phyloP scores from a whole-genome alignment of 345 rosid genomes.

The Bruguiera parviflora region DNA sequence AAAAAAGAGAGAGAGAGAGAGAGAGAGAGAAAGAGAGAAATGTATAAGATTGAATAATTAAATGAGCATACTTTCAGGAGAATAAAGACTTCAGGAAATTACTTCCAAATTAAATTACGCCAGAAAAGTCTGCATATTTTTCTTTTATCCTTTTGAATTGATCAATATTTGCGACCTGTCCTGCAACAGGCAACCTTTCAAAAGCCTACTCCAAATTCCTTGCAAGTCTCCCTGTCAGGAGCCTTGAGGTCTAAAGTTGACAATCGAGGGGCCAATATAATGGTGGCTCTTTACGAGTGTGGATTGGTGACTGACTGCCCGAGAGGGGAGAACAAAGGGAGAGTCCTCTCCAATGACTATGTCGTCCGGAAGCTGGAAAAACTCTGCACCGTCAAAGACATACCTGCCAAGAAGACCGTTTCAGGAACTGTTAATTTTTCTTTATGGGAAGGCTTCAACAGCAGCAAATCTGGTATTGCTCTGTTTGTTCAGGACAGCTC shows the following conservation, averaged over 20 bases:
- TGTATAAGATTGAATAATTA: too few relatives aligned
- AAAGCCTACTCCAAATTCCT: conserved; percentile 52
- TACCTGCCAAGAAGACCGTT: conserved; percentile 51
- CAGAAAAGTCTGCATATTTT: neutral
- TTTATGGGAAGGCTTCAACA: conserved; percentile 71
- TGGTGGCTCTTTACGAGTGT: conserved; percentile 76
- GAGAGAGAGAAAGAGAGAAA: too few relatives aligned
- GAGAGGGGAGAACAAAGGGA: conserved; percentile 74
- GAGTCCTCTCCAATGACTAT: conserved; percentile 63
- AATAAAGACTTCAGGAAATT: too few relatives aligned
- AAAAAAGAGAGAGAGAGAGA: too few relatives aligned
- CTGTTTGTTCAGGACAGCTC: conserved; percentile 64
- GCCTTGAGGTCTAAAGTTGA: conserved; percentile 55
- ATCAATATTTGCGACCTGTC: neutral
- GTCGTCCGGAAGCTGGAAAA: conserved; percentile 78
- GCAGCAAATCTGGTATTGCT: conserved; percentile 58
- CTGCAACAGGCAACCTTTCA: conserved; percentile 56
- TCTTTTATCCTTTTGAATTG: neutral
- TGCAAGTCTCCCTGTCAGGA: conserved; percentile 60
- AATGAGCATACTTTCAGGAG: too few relatives aligned
- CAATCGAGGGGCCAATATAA: conserved; percentile 48
- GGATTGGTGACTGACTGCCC: conserved; percentile 66
- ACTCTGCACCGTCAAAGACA: conserved; percentile 61
- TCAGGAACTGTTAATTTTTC: conserved; percentile 63
- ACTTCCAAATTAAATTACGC: too few relatives aligned